A percentile compares a stretch with the other conserved stretches of the same genome.
Evolutionary conservation across 2,329 filamentous ascomycete genomes (phyloP).

Genomic region (Nothophaeocryptopus gaeumannii): DNA sequence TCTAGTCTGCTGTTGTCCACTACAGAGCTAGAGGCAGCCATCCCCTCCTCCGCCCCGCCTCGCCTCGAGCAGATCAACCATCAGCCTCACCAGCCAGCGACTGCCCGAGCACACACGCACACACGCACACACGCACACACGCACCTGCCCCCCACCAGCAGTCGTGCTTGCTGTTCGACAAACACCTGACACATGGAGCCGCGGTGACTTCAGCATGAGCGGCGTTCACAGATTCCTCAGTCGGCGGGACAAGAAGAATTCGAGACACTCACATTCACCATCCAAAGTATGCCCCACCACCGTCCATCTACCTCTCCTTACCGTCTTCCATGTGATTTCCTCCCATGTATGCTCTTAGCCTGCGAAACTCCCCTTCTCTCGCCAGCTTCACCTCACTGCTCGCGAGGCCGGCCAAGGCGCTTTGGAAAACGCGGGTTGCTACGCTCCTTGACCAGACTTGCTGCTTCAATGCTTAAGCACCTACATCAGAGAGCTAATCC

Average conservation of each 20-base stretch:
- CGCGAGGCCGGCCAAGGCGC: too few species aligned
- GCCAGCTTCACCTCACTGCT: too few species aligned
- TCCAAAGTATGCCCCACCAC: conserved; percentile 19
- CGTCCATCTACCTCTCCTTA: not conserved
- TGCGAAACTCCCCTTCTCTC: not conserved
- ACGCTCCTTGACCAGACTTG: not conserved
- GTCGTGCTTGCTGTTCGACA: too few species aligned
- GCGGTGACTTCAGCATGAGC: conserved; percentile 39
- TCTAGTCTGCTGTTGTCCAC: too few species aligned
- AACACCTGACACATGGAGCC: conserved; percentile 2
- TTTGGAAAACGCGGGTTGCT: too few species aligned
- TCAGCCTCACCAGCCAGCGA: too few species aligned
- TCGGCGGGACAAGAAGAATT: conserved; percentile 59
- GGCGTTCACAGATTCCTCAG: conserved; percentile 65
- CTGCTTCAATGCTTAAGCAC: conserved; percentile 2
- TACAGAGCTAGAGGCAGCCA: too few species aligned
- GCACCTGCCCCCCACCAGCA: too few species aligned
- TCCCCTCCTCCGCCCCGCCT: too few species aligned
- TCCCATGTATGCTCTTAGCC: not conserved
- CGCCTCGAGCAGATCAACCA: too few species aligned
- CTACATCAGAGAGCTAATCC: conserved; percentile 11
- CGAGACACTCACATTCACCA: conserved; percentile 18
- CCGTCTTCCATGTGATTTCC: conserved; percentile 1
- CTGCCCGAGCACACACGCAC: too few species aligned
- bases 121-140: too few species aligned